Percentiles rank a stretch among this genome's conserved stretches.
Evolutionary conservation across 1,139 yeast species (phyloP).

Genomic region (Ashbya aceris): DNA sequence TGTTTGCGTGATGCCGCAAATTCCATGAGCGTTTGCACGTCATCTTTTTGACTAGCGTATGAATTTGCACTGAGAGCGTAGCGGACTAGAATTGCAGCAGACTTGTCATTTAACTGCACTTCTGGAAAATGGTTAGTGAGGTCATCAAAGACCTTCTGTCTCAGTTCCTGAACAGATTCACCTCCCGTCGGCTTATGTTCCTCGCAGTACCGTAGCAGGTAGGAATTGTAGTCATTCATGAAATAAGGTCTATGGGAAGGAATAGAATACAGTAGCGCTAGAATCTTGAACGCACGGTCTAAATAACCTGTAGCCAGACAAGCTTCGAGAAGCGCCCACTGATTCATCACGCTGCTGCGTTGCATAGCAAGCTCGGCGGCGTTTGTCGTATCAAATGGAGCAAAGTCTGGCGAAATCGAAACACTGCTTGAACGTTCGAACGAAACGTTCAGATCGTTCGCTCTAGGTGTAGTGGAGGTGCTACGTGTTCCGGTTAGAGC

Average conservation of each 20-base stretch:
- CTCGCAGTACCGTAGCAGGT: slow-evolving; percentile 37
- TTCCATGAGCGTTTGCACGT: slow-evolving; percentile 12
- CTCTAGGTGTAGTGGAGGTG: no score
- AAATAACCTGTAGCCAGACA: slow-evolving; percentile 61
- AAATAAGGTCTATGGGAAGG: slow-evolving; percentile 29
- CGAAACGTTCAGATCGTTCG: no score
- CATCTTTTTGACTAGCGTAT: slow-evolving; percentile 10
- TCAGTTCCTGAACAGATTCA: slow-evolving; percentile 17
- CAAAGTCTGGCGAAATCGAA: slow-evolving; percentile 17
- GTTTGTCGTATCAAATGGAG: slow-evolving; percentile 22
- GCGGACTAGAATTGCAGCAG: slow-evolving; percentile 32
- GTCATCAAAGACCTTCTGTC: slow-evolving; percentile 22
- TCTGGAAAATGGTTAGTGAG: slow-evolving; percentile 30
- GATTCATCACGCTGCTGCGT: slow-evolving; percentile 51
- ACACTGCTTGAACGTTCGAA: slow-evolving; percentile 16
- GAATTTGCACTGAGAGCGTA: slow-evolving; percentile 31
- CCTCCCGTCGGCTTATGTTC: slow-evolving; percentile 16
- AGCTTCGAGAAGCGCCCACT: slow-evolving; percentile 75
- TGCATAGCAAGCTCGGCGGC: slow-evolving; percentile 34
- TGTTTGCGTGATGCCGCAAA: slow-evolving; percentile 27
- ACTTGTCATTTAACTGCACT: slow-evolving; percentile 37
- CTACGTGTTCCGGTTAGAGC: no score
- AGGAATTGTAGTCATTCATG: slow-evolving; percentile 40
- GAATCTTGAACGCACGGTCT: slow-evolving; percentile 61
- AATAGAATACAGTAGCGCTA: slow-evolving; percentile 46